A percentile compares a stretch with the other conserved stretches of the same genome.
Evolutionary conservation across 805 yeast species (phyloP).

Genomic region (Metschnikowia peoriensis): DNA sequence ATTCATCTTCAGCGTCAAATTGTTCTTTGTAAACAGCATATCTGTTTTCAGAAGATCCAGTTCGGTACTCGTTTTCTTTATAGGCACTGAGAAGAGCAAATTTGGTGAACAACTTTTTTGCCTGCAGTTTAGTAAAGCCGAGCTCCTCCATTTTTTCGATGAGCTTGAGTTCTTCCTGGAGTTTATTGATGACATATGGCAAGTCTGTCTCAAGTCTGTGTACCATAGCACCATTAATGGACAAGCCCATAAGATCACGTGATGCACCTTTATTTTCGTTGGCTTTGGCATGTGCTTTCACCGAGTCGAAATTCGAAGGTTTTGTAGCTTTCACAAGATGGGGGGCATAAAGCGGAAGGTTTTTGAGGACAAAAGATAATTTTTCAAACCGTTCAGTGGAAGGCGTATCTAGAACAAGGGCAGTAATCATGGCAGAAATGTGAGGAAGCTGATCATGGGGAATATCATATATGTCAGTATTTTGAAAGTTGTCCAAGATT

Average conservation of each 20-base stretch:
- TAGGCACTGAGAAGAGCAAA: slow-evolving; percentile 42
- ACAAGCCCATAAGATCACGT: slow-evolving; percentile 49
- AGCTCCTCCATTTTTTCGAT: slow-evolving; percentile 24
- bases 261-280: slow-evolving; percentile 41
- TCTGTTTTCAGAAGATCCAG: slow-evolving; percentile 37
- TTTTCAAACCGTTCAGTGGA: neutral
- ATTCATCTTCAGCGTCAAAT: slow-evolving; percentile 17
- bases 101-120: slow-evolving; percentile 33
- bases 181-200: slow-evolving; percentile 41
- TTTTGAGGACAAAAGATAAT: slow-evolving; percentile 7
- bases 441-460: slow-evolving; percentile 3
- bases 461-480: slow-evolving; percentile 4
- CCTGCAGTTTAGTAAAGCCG: slow-evolving; percentile 33
- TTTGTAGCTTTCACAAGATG: slow-evolving; percentile 2
- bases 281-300: slow-evolving; percentile 20
- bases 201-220: slow-evolving; percentile 44
- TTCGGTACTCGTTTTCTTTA: slow-evolving; percentile 34
- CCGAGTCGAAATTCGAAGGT: slow-evolving; percentile 3
- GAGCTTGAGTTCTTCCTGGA: slow-evolving; percentile 25
- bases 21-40: slow-evolving; percentile 29
- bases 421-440: slow-evolving; percentile 9
- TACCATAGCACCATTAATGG: slow-evolving; percentile 67
- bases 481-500: neutral
- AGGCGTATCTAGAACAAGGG: slow-evolving; percentile 8
- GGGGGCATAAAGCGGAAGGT: slow-evolving; percentile 16